These are phyloP conservation scores for Cytospora paraplurivora DNA, from an alignment of 2,329 filamentous ascomycete genomes.

Conservation along the genomic window DNA sequence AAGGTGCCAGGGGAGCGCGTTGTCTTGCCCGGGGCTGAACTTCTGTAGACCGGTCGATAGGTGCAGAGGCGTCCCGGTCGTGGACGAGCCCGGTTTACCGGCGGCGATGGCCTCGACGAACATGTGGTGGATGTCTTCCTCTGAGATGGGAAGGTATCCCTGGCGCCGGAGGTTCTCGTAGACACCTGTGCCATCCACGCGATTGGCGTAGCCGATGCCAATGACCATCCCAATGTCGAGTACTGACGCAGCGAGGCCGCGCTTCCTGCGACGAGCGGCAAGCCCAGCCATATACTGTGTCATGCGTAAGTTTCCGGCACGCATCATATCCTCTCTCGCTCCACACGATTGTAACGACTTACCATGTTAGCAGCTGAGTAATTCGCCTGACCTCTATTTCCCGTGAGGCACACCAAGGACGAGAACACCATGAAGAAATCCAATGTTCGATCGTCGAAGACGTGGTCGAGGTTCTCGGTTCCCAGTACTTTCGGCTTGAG, in stretches of 20 bases:
- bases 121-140: conserved; percentile 44
- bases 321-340: too few species aligned
- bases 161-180: conserved; percentile 1
- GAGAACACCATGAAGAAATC: conserved; percentile 39
- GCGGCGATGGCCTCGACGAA: conserved; percentile 45
- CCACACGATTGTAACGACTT: too few species aligned
- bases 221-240: conserved; percentile 44
- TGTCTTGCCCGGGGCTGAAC: neutral
- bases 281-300: conserved; percentile 42
- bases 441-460: conserved; percentile 31
- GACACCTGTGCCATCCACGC: conserved; percentile 21
- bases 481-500: conserved; percentile 13
- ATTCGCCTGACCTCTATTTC: conserved; percentile 42
- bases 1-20: neutral
- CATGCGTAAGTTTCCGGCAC: too few species aligned
- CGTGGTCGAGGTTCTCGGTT: conserved; percentile 24
- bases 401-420: conserved; percentile 33
- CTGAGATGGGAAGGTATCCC: conserved; percentile 30
- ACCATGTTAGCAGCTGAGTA: conserved; percentile 48
- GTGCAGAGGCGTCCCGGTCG: neutral
- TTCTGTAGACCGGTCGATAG: neutral
- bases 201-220: conserved; percentile 46
- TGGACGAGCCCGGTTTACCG: neutral
- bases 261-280: conserved; percentile 37
- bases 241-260: conserved; percentile 42